Percentiles rank a stretch among this genome's conserved stretches.
Conservation (phyloP, 257 asterid species). For the Voacanga thouarsii region DNA sequence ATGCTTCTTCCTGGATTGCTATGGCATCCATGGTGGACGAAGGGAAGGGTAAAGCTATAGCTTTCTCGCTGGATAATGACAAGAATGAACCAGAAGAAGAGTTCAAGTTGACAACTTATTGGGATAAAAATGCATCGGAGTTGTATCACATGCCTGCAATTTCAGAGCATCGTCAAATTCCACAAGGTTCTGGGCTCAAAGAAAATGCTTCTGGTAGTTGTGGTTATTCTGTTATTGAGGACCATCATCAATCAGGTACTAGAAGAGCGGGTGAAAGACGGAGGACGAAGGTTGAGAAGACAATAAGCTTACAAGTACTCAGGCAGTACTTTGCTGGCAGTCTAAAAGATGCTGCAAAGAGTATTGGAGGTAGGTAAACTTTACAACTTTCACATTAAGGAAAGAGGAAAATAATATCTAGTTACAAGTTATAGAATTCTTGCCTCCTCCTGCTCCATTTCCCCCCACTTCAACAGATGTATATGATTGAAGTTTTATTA, state of each 20-base stretch:
- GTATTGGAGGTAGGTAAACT: conserved; percentile 62
- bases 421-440: background rate
- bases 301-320: conserved; percentile 64
- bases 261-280: conserved; percentile 45
- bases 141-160: conserved; percentile 23
- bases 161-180: conserved; percentile 31
- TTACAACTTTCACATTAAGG: background rate
- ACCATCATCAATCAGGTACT: conserved; percentile 29
- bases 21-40: conserved; percentile 33
- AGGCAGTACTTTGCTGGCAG: conserved; percentile 76
- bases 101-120: conserved; percentile 42
- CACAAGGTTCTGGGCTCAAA: conserved; percentile 36
- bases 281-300: conserved; percentile 61
- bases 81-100: conserved; percentile 44
- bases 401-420: too few relatives aligned
- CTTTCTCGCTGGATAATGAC: conserved; percentile 35
- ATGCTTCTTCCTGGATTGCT: conserved; percentile 45
- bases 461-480: background rate
- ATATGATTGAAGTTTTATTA: background rate
- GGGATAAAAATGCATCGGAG: conserved; percentile 36
- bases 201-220: conserved; percentile 31
- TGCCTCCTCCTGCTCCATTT: background rate
- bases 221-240: conserved; percentile 35
- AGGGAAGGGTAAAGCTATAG: conserved; percentile 46
- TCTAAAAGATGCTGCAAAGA: conserved; percentile 79